These are phyloP conservation scores for Fusarium tjaetaba DNA, from an alignment of 2,329 filamentous ascomycete species.

Conservation along the genomic window DNA sequence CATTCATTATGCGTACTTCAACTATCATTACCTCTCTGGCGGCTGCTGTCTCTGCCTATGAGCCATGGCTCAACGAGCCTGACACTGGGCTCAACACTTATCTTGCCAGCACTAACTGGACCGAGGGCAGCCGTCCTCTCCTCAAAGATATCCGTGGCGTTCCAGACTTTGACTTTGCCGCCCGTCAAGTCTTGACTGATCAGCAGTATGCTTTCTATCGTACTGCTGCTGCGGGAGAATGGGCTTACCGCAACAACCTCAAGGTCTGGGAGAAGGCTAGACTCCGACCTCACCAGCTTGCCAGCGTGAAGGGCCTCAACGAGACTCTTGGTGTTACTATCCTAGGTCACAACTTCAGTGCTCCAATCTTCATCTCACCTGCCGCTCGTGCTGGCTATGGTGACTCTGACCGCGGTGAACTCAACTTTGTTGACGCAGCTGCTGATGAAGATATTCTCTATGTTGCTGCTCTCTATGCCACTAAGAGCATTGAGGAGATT, in stretches of 20 bases:
- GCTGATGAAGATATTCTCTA: slow-evolving; percentile 58
- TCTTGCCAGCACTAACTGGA: slow-evolving; percentile 45
- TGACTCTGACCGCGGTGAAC: slow-evolving; percentile 54
- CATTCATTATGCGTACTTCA: slow-evolving; percentile 26
- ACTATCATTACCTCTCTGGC: slow-evolving; percentile 33
- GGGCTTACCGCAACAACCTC: slow-evolving; percentile 62
- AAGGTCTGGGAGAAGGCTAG: slow-evolving; percentile 58
- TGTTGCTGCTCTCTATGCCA: slow-evolving; percentile 49
- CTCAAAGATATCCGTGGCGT: slow-evolving; percentile 56
- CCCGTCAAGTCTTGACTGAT: slow-evolving; percentile 53
- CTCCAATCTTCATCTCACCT: slow-evolving; percentile 61
- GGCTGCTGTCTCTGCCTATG: slow-evolving; percentile 43
- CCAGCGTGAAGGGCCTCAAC: slow-evolving; percentile 48
- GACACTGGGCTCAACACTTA: slow-evolving; percentile 49
- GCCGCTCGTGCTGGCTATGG: slow-evolving; percentile 56
- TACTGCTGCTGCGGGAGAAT: slow-evolving; percentile 60
- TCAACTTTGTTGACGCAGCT: slow-evolving; percentile 59
- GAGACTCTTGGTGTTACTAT: slow-evolving; percentile 53
- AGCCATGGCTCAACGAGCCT: slow-evolving; percentile 49
- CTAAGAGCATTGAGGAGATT: slow-evolving; percentile 50
- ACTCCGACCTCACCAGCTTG: slow-evolving; percentile 51
- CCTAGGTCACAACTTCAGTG: slow-evolving; percentile 57
- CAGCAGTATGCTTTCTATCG: slow-evolving; percentile 60
- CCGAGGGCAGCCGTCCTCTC: slow-evolving; percentile 48
- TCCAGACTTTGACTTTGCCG: slow-evolving; percentile 62